Evolutionary conservation across 2,329 filamentous ascomycete genomes (phyloP).

Genomic region (Waltergamsia citrina): DNA sequence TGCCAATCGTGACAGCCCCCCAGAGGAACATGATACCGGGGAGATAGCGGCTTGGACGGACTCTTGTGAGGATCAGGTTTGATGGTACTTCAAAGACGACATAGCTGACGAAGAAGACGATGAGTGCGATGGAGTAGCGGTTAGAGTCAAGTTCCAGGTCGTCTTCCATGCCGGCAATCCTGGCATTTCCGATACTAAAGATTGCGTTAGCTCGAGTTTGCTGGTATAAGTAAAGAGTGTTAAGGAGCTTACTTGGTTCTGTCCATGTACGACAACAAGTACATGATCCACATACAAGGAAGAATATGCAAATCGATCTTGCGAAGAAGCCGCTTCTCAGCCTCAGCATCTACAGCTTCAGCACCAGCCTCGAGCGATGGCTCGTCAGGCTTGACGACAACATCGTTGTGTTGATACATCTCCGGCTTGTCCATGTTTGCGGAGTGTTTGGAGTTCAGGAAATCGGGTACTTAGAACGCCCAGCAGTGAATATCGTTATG

Average conservation of each 20-base stretch:
- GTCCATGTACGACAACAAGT: conserved; percentile 51
- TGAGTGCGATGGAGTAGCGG: conserved; percentile 49
- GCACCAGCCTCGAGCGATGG: no score
- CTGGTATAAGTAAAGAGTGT: neutral
- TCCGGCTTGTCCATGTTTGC: no score
- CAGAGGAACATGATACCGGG: conserved; percentile 54
- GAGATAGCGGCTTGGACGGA: conserved; percentile 55
- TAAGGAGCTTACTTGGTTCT: conserved; percentile 48
- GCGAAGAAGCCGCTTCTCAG: conserved; percentile 21
- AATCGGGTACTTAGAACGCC: no score
- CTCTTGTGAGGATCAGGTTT: conserved; percentile 54
- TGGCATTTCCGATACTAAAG: conserved; percentile 36
- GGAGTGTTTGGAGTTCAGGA: no score
- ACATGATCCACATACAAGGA: conserved; percentile 48
- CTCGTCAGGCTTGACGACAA: conserved; percentile 2
- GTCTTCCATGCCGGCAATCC: conserved; percentile 33
- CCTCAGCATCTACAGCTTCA: conserved; percentile 12
- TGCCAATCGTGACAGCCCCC: conserved; percentile 16
- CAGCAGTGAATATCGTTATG: no score
- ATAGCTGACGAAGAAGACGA: conserved; percentile 64
- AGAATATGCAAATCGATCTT: conserved; percentile 28
- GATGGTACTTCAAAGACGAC: conserved; percentile 54
- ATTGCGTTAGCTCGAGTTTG: conserved; percentile 1
- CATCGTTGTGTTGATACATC: conserved; percentile 7
- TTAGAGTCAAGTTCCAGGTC: conserved; percentile 39